These are phyloP conservation scores for Aspergillus indologenus DNA, from an alignment of 495 filamentous ascomycete species.

Conservation along the genomic window DNA sequence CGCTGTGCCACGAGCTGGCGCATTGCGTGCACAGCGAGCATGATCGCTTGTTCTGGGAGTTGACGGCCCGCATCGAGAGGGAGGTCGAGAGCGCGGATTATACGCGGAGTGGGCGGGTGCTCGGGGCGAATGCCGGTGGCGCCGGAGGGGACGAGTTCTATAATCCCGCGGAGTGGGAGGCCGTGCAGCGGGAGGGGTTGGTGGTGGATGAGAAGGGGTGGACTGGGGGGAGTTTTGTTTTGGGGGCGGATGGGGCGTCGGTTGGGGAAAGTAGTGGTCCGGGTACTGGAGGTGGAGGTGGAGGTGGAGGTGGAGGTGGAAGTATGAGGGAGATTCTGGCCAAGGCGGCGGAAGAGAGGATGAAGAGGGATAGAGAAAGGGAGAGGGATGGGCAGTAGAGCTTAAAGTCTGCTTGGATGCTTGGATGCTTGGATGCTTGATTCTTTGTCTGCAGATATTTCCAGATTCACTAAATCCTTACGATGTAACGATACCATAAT, in stretches of 20 bases:
- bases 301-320: constrained; percentile 29
- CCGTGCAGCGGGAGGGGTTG: constrained; percentile 46
- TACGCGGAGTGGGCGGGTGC: constrained; percentile 59
- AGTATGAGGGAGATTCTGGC: constrained; percentile 71
- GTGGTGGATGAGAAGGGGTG: constrained; percentile 77
- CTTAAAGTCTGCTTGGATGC: constrained; percentile 10
- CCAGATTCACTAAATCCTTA: too few relatives aligned
- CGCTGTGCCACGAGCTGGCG: constrained; percentile 91
- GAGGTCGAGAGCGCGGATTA: constrained; percentile 82
- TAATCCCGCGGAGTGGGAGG: constrained; percentile 57
- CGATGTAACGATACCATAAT: not conserved
- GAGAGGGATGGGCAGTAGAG: constrained; percentile 25
- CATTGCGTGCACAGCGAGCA: constrained; percentile 86
- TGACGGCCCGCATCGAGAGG: constrained; percentile 79
- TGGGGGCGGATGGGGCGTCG: constrained; percentile 61
- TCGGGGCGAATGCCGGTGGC: constrained; percentile 42
- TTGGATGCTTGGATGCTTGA: not conserved
- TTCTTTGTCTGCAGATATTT: not conserved
- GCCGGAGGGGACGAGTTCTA: constrained; percentile 58
- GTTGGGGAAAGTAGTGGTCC: constrained; percentile 18
- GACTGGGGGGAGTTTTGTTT: constrained; percentile 82
- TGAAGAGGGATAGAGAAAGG: constrained; percentile 51
- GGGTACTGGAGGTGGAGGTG: constrained; percentile 25
- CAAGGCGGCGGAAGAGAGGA: constrained; percentile 69
- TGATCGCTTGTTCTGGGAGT: constrained; percentile 82